These are phyloP conservation scores for Kodamaea plutei DNA, from an alignment of 1,139 yeast genomes.

Conservation along the genomic window DNA sequence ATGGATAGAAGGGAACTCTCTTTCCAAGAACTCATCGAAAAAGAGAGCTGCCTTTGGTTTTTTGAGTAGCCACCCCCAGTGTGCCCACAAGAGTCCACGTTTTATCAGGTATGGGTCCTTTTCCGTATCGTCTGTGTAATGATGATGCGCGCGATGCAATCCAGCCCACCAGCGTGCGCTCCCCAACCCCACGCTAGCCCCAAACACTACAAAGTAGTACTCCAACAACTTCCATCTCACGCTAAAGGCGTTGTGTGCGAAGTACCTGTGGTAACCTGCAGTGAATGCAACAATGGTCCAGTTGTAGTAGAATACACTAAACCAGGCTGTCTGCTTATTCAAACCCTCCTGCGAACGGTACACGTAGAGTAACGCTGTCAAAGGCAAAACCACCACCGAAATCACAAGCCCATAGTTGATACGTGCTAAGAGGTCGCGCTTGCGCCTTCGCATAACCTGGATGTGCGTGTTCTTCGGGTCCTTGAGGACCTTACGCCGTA, in stretches of 20 bases:
- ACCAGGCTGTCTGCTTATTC: slow-evolving; percentile 26
- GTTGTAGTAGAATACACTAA: slow-evolving; percentile 34
- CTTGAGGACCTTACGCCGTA: not conserved
- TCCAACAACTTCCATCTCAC: slow-evolving; percentile 33
- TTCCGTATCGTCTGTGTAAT: slow-evolving; percentile 60
- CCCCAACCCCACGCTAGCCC: slow-evolving; percentile 61
- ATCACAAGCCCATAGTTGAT: slow-evolving; percentile 19
- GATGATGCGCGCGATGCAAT: slow-evolving; percentile 67
- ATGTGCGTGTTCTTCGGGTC: slow-evolving; percentile 13
- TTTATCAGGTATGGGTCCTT: slow-evolving; percentile 63
- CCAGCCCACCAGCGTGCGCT: slow-evolving; percentile 61
- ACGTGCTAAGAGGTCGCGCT: slow-evolving; percentile 21
- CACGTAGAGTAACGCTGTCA: slow-evolving; percentile 15
- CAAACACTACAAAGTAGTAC: slow-evolving; percentile 47
- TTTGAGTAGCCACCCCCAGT: slow-evolving; percentile 60
- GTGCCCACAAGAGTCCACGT: slow-evolving; percentile 56
- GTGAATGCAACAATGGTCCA: slow-evolving; percentile 42
- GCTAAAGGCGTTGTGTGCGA: slow-evolving; percentile 56
- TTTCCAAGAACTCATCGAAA: slow-evolving; percentile 34
- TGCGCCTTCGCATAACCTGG: slow-evolving; percentile 19
- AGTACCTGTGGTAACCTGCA: slow-evolving; percentile 63
- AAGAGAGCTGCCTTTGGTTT: slow-evolving; percentile 43
- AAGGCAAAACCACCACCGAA: slow-evolving; percentile 21
- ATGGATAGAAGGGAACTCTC: slow-evolving; percentile 40
- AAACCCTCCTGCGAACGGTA: slow-evolving; percentile 10